These are phyloP conservation scores for Laguncularia racemosa DNA, from an alignment of 345 rosid genomes.

Conservation along the genomic window DNA sequence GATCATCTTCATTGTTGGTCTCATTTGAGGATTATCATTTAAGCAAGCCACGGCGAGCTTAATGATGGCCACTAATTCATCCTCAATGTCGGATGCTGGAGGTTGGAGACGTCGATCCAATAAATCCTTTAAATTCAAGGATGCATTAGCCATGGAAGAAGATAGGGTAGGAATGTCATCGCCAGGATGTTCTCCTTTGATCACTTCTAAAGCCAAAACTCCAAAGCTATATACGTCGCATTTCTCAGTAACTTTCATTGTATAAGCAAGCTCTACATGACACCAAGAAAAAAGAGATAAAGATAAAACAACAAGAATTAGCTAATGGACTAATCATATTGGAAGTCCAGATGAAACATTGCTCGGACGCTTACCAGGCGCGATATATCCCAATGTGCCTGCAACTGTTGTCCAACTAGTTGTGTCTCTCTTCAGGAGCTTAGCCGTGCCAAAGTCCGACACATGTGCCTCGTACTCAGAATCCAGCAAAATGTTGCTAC, in stretches of 20 bases:
- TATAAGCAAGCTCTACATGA: slow-evolving; percentile 11
- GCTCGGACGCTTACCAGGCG: slow-evolving; percentile 10
- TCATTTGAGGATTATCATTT: slow-evolving; percentile 12
- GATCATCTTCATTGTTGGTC: slow-evolving; percentile 26
- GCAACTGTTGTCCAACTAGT: slow-evolving; percentile 11
- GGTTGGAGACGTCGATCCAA: slow-evolving; percentile 13
- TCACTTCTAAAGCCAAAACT: slow-evolving; percentile 11
- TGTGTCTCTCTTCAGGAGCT: slow-evolving; percentile 6
- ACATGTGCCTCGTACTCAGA: slow-evolving; percentile 5
- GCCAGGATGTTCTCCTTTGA: slow-evolving; percentile 8
- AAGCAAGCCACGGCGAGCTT: slow-evolving; percentile 19
- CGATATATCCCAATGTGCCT: slow-evolving; percentile 13
- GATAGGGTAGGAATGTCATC: slow-evolving; percentile 1
- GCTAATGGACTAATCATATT: too few relatives aligned
- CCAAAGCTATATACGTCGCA: slow-evolving; percentile 13
- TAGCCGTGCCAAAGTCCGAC: slow-evolving; percentile 16
- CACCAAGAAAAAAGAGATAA: too few relatives aligned
- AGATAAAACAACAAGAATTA: too few relatives aligned
- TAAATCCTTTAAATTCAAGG: slow-evolving; percentile 1
- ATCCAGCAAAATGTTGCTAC: slow-evolving; percentile 13
- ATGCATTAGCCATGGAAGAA: neutral
- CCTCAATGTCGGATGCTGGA: slow-evolving; percentile 15
- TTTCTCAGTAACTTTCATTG: slow-evolving; percentile 8
- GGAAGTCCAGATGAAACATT: too few relatives aligned
- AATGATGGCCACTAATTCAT: slow-evolving; percentile 1